A percentile compares a stretch with the other conserved stretches of the same genome.
Evolutionary conservation across 2,329 filamentous ascomycete species (phyloP).

Genomic region (Trichoderma sp.): DNA sequence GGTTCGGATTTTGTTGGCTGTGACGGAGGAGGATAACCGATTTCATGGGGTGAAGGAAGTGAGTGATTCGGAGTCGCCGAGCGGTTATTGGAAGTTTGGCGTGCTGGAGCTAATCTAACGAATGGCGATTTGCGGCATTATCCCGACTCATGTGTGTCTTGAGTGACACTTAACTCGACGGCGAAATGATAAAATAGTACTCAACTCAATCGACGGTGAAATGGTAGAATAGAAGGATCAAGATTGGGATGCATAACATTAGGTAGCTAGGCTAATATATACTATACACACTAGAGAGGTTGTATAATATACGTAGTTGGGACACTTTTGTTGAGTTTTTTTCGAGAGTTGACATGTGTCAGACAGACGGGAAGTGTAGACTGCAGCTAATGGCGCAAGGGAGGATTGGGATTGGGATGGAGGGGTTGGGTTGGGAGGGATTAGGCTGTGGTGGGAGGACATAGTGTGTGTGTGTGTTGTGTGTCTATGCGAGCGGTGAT

Average conservation of each 20-base stretch:
- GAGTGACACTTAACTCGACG: neutral
- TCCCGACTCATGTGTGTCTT: neutral
- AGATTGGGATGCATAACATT: neutral
- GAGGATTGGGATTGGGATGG: neutral
- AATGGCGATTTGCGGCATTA: neutral
- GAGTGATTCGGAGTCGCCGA: constrained; percentile 4
- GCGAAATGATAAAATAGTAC: neutral
- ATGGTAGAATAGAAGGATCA: neutral
- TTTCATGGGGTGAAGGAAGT: neutral
- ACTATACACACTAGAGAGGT: too few species aligned
- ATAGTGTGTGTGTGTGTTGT: neutral
- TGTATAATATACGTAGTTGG: too few species aligned
- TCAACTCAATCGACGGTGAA: neutral
- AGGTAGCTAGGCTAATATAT: neutral
- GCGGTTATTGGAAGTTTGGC: neutral
- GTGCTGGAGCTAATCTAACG: neutral
- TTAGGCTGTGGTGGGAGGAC: neutral
- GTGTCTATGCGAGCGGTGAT: too few species aligned
- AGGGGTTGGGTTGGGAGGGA: constrained; percentile 1
- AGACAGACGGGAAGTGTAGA: neutral
- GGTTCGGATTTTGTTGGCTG: neutral
- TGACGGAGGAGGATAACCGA: neutral
- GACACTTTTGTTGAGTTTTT: neutral
- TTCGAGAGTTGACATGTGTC: neutral
- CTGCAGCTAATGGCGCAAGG: constrained; percentile 18